A percentile compares a stretch with the other conserved stretches of the same genome.
phyloP scores from a whole-genome alignment of 768 basidiomycete species.

The Mrakia hoshinonis region DNA sequence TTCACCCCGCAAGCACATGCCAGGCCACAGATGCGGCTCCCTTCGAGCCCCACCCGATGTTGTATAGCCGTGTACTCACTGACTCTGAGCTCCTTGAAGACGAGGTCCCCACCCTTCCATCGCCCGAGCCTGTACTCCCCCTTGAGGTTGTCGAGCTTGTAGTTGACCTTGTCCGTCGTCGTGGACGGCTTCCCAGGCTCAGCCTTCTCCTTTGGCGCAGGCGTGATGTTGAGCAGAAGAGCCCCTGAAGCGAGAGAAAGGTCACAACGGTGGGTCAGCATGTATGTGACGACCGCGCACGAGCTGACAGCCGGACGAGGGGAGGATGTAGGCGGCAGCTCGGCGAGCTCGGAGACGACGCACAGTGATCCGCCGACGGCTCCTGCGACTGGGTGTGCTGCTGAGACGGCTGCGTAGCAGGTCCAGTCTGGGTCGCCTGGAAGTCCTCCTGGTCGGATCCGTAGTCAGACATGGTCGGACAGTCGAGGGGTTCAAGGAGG shows the following conservation, averaged over 20 bases:
- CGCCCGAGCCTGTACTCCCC: slow-evolving; percentile 1
- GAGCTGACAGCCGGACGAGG: background rate
- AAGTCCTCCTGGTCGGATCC: background rate
- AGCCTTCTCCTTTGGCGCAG: background rate
- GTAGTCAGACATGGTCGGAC: background rate
- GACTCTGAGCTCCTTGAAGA: slow-evolving; percentile 22
- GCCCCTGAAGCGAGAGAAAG: background rate
- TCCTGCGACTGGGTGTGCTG: background rate
- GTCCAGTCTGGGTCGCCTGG: slow-evolving; percentile 12
- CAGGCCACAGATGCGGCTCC: background rate
- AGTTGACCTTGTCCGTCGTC: background rate
- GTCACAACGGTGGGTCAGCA: background rate
- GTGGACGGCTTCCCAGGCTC: background rate
- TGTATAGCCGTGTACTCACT: background rate
- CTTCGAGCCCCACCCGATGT: background rate
- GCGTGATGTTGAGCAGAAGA: background rate
- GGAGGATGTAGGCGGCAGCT: background rate
- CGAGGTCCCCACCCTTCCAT: slow-evolving; percentile 10
- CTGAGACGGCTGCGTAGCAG: slow-evolving; percentile 1
- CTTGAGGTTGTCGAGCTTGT: slow-evolving; percentile 8
- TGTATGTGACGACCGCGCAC: background rate
- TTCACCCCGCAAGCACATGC: no score
- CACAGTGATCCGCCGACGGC: slow-evolving; percentile 12
- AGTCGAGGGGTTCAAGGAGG: background rate
- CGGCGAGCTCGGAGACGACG: slow-evolving; percentile 12